Percentiles rank a stretch among this genome's conserved stretches.
These are phyloP conservation scores for Schizochytrium sp. DNA, from an alignment of 108 stramenopile genomes.

Conservation along the genomic window DNA sequence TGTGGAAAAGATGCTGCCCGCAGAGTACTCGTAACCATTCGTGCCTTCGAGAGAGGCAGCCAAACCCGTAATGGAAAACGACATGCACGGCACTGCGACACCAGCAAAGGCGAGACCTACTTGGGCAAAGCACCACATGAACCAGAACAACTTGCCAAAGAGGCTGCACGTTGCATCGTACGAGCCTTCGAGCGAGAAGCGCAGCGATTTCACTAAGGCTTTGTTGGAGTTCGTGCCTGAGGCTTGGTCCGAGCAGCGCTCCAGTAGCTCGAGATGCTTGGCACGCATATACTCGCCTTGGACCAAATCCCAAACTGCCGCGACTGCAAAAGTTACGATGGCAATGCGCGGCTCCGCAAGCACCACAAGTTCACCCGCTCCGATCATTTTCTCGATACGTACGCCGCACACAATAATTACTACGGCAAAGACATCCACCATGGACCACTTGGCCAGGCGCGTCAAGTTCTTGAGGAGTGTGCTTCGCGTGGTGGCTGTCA, in stretches of 20 bases:
- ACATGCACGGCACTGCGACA: background rate
- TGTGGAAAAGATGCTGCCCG: background rate
- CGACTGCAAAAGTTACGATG: background rate
- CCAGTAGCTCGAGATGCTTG: background rate
- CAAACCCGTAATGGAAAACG: background rate
- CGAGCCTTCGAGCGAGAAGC: background rate
- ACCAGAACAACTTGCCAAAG: background rate
- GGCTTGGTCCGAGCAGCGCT: background rate
- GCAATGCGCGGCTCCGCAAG: background rate
- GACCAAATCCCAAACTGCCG: background rate
- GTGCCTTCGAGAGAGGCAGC: background rate
- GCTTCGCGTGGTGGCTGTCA: background rate
- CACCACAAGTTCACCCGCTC: background rate
- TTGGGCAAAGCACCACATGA: background rate
- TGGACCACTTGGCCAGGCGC: background rate
- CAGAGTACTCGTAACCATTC: background rate
- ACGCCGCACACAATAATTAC: background rate
- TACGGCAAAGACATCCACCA: background rate
- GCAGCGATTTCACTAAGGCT: background rate
- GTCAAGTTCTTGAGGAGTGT: background rate
- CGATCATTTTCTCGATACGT: background rate
- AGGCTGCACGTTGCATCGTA: background rate
- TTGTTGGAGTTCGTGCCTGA: background rate
- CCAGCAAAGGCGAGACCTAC: background rate
- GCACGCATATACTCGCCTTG: background rate